Base-by-base conservation (phyloP, 495 filamentous ascomycete genomes). In the Penicillium bialowiezense region DNA sequence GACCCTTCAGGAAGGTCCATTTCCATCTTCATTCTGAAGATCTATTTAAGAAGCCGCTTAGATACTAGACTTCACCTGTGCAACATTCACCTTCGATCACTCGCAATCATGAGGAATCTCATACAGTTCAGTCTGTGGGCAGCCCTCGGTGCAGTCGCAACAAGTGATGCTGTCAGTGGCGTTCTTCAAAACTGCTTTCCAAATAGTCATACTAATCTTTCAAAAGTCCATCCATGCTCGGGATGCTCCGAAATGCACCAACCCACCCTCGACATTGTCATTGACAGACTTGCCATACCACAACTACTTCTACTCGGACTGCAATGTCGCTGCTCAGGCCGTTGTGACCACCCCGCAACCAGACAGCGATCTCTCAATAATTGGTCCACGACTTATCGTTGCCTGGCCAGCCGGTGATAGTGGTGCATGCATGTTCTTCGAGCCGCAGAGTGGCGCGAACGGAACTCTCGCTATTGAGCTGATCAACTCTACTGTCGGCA, bases 321-420 rank as follows among this genome's bases (percentile, higher is more conserved):
- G 82, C 63, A 72, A 82, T 42, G 68, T 73, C 19, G 69, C 70
- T 23, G 71, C 67, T 23, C 82, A 86, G 52, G 78, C 81, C 0
- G 76, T 85, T 2, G 64, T 86, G 12, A 84, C 82, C 5, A 79
- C 65, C 49, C 80, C 82, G 4, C 59, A 73, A 0, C 50, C 67
- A n/a, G 64, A 74, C 29, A 82, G 74, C 58, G 69, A 84, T 43
- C 69, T 84, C 0, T 71, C 65, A 4, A 53, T 77, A 33, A 82
- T 83, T 45, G 59, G 70, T 1, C 80, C 81, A 15, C 70, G 81
- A 41, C 56, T 85, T 39, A 65, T 86, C 10, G 60, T 85, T 34
- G 83, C 83, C 9, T 86, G 83, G 83, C 81, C 83, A 7, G 79
- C 82, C 8, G 83, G 83, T 9, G 79, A 86, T 56, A 84, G 81